Evolutionary conservation across 106 monocot species (phyloP), one percentile per base, ranked within the genome.

Genomic region (Dendrobium officinale): DNA sequence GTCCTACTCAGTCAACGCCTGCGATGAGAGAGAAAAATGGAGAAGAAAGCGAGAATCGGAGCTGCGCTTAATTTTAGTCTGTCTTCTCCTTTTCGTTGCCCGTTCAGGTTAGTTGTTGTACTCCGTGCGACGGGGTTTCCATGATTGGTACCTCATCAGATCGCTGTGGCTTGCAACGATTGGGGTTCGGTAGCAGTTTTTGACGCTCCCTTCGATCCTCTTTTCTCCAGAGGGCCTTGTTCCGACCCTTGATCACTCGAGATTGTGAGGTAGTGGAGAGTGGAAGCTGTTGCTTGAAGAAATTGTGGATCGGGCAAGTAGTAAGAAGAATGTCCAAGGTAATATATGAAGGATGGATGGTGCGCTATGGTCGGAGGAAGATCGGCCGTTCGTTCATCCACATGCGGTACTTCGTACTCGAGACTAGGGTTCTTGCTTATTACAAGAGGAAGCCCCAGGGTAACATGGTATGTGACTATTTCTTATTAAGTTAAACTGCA

Each of bases 321-420:
- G 55, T 20, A 11, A 45, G 49, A 73, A 54, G 55, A 79, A 86
- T 88, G 88, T 85, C 86, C 77, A 89, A 90, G 82, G 87, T 89
- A 49, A 85, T 91, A 13, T 84, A 89, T 37, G 94, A 98, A 48
- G 94, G 97, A 64, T 98, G 97, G 97, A 91, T 98, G 92, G 94
- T 88, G 0, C 85, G 97, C 0, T 92, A 87, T 40, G 94, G 97
- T 20, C 85, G 92, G 45, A 86, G 92, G 70, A 98, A 92, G 91
- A 94, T 98, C 55, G 97, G 92, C 20, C 84, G 90, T 3, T 92
- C 94, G 0, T 98, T 85, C 83, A 89, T 98, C 72, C 97, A 95
- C 83, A 94, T 88, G 84, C 86, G 97, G 7, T 98, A 88, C 78
- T 98, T 98, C 77, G 91, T 98, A 6, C 91, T 98, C 72, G 94